phyloP scores from a whole-genome alignment of 371 early-diverging fungal genomes.

The Basidiobolus heterosporus region DNA sequence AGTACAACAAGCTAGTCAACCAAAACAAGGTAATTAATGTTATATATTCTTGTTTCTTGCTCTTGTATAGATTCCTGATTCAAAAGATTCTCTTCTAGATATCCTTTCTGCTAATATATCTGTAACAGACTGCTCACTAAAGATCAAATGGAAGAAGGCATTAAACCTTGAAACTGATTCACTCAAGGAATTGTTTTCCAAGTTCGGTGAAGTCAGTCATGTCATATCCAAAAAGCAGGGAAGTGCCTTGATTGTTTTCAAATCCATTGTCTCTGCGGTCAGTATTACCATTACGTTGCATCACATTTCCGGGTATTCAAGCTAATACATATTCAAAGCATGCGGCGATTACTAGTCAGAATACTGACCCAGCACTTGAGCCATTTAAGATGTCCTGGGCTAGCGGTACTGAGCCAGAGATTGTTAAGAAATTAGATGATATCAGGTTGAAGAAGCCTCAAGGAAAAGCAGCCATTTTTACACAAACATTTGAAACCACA shows the following conservation, averaged over 20 bases:
- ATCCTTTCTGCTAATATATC: too few relatives aligned
- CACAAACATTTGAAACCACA: conserved; percentile 4
- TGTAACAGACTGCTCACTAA: too few relatives aligned
- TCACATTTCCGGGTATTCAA: not conserved
- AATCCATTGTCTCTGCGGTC: conserved; percentile 26
- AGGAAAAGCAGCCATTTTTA: conserved; percentile 16
- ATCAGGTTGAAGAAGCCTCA: conserved; percentile 10
- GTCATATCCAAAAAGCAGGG: not conserved
- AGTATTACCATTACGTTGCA: conserved; percentile 4
- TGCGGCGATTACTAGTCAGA: conserved; percentile 4
- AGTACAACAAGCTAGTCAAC: too few relatives aligned
- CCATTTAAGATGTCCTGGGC: conserved; percentile 25
- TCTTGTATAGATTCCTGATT: too few relatives aligned
- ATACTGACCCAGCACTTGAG: conserved; percentile 14
- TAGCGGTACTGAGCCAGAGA: conserved; percentile 19
- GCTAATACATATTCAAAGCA: conserved; percentile 14
- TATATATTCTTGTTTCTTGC: too few relatives aligned
- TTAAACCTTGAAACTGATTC: too few relatives aligned
- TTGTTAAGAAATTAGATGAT: conserved; percentile 19
- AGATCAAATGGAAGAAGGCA: too few relatives aligned
- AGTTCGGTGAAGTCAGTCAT: too few relatives aligned
- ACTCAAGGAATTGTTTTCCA: too few relatives aligned
- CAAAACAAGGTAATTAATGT: too few relatives aligned
- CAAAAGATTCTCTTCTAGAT: too few relatives aligned
- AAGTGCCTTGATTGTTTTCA: conserved; percentile 20